These are phyloP conservation scores for Craterostigma plantagineum DNA, from an alignment of 257 asterid species.

Conservation along the genomic window DNA sequence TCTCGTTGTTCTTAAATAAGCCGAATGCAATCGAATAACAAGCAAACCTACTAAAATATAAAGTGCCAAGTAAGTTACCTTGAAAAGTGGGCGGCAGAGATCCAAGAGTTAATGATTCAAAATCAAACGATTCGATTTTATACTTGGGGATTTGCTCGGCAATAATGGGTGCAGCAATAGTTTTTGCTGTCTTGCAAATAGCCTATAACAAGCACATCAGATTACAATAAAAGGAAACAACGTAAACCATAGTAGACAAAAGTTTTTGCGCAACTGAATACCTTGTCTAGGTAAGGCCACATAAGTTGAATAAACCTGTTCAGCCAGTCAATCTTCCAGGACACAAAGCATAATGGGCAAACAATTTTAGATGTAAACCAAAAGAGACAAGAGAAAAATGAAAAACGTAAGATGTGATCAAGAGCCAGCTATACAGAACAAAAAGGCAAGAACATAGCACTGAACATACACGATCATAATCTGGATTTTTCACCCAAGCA, in stretches of 20 bases:
- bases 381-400: not conserved
- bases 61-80: conserved; percentile 12
- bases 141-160: conserved; percentile 50
- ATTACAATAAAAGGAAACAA: too few species aligned
- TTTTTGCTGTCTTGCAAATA: conserved; percentile 50
- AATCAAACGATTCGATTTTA: conserved; percentile 49
- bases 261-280: conserved; percentile 4
- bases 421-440: not conserved
- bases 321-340: conserved; percentile 79
- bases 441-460: too few species aligned
- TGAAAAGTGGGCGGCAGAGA: conserved; percentile 41
- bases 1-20: too few species aligned
- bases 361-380: not conserved
- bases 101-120: conserved; percentile 36
- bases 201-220: conserved; percentile 15
- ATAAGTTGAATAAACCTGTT: conserved; percentile 60
- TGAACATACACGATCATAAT: conserved; percentile 58
- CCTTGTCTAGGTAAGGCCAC: conserved; percentile 98
- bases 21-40: not conserved
- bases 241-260: not conserved
- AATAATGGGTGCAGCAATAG: conserved; percentile 42
- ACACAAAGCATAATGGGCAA: too few species aligned
- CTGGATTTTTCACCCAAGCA: conserved; percentile 88
- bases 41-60: not conserved
- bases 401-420: not conserved